Percentiles rank a stretch among this genome's conserved stretches.
Conservation (phyloP, 768 basidiomycete species). For the Mycena belliarum region DNA sequence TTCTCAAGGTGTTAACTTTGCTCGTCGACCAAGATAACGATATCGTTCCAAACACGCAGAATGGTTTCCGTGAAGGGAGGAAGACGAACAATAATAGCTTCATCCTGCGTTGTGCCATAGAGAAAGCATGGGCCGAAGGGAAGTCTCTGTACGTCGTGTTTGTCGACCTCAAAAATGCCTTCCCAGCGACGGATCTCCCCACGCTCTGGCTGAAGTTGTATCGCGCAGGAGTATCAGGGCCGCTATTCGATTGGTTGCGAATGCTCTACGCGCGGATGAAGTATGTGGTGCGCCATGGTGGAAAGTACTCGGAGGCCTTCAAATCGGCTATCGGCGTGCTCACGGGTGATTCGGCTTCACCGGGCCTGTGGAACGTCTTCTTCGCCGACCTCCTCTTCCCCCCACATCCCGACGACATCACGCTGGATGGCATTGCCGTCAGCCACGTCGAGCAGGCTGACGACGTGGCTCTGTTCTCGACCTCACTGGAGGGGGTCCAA, state of each 20-base stretch:
- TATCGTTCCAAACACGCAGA: no score
- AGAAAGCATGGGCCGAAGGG: background rate
- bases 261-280: background rate
- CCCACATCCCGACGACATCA: background rate
- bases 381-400: background rate
- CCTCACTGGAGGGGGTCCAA: no score
- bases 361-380: background rate
- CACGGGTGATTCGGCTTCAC: background rate
- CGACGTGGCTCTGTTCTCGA: no score
- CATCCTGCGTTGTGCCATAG: background rate
- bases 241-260: background rate
- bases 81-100: background rate
- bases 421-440: background rate
- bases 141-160: background rate
- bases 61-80: no score
- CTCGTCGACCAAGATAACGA: no score
- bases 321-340: background rate
- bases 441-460: no score
- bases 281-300: background rate
- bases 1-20: no score
- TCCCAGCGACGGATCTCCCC: background rate
- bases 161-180: background rate
- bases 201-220: background rate
- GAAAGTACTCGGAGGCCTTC: background rate
- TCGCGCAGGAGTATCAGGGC: background rate